A percentile compares a stretch with the other conserved stretches of the same genome.
Evolutionary conservation across 306 rosid species (phyloP).

Genomic region (Quercus agrifolia): DNA sequence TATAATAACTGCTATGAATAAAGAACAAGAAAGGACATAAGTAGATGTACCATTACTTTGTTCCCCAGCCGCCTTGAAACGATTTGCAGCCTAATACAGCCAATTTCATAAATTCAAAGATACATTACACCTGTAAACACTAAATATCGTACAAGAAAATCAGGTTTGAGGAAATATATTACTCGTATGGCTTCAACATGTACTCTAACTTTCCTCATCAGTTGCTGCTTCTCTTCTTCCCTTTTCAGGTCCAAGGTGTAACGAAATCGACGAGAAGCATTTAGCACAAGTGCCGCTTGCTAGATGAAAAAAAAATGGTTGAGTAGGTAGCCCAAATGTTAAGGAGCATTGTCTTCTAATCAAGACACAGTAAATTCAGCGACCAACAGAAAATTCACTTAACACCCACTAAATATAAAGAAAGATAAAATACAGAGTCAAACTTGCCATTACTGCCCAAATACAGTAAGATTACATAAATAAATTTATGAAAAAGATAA

Average conservation of each 20-base stretch:
- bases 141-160: conserved; percentile 13
- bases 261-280: conserved; percentile 99
- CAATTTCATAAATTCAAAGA: conserved; percentile 27
- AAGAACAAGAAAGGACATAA: background rate
- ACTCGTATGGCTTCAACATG: conserved; percentile 90
- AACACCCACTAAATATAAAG: background rate
- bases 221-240: conserved; percentile 75
- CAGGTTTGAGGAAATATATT: conserved; percentile 22
- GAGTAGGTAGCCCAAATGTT: background rate
- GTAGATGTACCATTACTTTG: conserved; percentile 47
- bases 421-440: background rate
- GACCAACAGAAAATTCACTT: background rate
- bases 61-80: conserved; percentile 50
- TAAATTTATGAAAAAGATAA: background rate
- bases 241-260: conserved; percentile 95
- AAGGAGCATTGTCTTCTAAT: background rate
- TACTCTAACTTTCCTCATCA: conserved; percentile 67
- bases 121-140: background rate
- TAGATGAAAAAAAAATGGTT: conserved; percentile 20
- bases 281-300: conserved; percentile 99
- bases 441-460: background rate
- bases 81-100: conserved; percentile 72
- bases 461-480: background rate
- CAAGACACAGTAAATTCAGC: background rate
- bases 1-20: background rate